These are phyloP conservation scores for Pichia phayaonensis DNA, from an alignment of 805 yeast species.

Conservation along the genomic window DNA sequence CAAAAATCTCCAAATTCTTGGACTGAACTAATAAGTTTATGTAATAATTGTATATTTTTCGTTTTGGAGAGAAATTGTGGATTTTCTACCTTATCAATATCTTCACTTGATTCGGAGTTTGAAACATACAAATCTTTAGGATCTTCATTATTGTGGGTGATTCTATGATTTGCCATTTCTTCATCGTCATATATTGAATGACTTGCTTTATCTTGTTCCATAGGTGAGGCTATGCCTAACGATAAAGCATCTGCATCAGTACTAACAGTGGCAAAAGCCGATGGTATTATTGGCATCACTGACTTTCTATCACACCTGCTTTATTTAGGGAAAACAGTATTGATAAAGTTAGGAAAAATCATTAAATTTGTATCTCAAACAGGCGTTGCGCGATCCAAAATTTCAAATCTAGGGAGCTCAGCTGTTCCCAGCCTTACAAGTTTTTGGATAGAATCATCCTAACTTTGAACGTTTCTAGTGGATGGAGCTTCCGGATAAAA, in stretches of 20 bases:
- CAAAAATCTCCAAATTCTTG: constrained; percentile 26
- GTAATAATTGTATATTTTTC: constrained; percentile 18
- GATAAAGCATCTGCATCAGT: neutral
- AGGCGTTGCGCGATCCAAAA: too few relatives aligned
- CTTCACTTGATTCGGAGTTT: neutral
- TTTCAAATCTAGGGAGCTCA: too few relatives aligned
- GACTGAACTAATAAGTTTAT: constrained; percentile 23
- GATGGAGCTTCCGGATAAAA: too few relatives aligned
- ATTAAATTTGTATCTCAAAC: too few relatives aligned
- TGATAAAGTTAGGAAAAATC: too few relatives aligned
- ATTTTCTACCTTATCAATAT: neutral
- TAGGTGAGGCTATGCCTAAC: neutral
- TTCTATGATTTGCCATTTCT: neutral
- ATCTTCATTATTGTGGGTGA: too few relatives aligned
- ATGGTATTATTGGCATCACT: neutral
- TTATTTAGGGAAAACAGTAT: too few relatives aligned
- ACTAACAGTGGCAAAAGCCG: neutral
- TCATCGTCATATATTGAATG: neutral
- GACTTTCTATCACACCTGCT: neutral
- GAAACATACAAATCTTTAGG: neutral
- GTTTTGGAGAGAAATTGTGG: constrained; percentile 23
- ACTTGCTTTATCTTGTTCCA: neutral
- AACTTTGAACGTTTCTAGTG: too few relatives aligned
- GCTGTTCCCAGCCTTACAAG: too few relatives aligned
- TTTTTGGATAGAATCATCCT: too few relatives aligned